Conservation (phyloP, 495 filamentous ascomycete genomes). For the Podospora pseudoanserina region DNA sequence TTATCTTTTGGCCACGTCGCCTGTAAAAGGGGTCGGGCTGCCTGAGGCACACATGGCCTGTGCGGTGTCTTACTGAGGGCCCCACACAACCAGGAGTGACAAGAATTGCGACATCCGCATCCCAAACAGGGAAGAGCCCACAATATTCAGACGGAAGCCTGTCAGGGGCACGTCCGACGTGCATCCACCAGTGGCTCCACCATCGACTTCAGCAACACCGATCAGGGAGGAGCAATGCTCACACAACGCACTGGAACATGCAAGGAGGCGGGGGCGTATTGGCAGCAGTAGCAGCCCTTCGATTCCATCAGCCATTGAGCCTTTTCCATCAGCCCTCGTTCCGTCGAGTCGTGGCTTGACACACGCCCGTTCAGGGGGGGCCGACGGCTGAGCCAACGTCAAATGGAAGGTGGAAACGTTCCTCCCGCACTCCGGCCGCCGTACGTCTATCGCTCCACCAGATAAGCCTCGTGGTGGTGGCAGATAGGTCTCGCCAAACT, state of each 20-base stretch:
- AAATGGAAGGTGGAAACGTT: neutral
- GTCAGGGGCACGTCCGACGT: slow-evolving; percentile 18
- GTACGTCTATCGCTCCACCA: neutral
- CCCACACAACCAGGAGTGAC: slow-evolving; percentile 6
- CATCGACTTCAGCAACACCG: slow-evolving; percentile 8
- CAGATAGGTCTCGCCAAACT: slow-evolving; percentile 1
- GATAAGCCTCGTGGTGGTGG: slow-evolving; percentile 1
- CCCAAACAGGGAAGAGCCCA: slow-evolving; percentile 29
- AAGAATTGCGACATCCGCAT: slow-evolving; percentile 27
- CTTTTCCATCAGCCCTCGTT: neutral
- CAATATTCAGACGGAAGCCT: slow-evolving; percentile 12
- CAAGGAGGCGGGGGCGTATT: slow-evolving; percentile 17
- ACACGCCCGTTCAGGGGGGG: neutral
- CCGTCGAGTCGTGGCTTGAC: neutral
- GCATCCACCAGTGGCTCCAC: slow-evolving; percentile 8
- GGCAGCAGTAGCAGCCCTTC: neutral
- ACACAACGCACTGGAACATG: slow-evolving; percentile 1
- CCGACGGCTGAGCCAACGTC: neutral
- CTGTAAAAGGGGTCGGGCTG: slow-evolving; percentile 19
- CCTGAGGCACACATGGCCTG: slow-evolving; percentile 27
- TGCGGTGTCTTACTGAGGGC: neutral
- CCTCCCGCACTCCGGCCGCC: neutral
- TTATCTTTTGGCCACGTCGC: slow-evolving; percentile 37
- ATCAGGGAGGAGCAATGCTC: slow-evolving; percentile 1
- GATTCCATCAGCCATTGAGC: neutral